phyloP scores from a whole-genome alignment of 441 rosid species.

The Populus trichocarpa region DNA sequence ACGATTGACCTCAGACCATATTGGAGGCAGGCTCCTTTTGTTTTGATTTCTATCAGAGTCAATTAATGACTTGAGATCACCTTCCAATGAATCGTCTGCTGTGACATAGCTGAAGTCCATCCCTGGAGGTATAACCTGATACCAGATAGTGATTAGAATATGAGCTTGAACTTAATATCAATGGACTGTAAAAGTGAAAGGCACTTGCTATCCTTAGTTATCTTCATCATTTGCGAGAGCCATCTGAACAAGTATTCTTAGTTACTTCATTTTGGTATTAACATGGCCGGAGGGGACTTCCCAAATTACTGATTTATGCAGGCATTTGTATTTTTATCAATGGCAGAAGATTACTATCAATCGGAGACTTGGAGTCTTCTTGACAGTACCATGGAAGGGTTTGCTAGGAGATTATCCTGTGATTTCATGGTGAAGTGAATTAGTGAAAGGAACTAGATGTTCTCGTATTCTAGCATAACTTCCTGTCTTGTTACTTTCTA shows the following conservation, averaged over 20 bases:
- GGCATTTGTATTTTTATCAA: neutral
- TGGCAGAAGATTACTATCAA: neutral
- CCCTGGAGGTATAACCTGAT: conserved; percentile 75
- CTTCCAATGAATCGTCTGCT: conserved; percentile 52
- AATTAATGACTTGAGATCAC: conserved; percentile 65
- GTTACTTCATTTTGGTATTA: neutral
- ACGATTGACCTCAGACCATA: conserved; percentile 79
- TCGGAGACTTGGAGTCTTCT: neutral
- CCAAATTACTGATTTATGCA: neutral
- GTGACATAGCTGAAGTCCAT: conserved; percentile 76
- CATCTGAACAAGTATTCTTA: neutral
- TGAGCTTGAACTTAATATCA: conserved; percentile 1
- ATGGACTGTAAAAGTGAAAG: neutral
- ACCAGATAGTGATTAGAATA: conserved; percentile 10
- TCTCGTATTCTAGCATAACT: no score
- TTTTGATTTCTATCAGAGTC: conserved; percentile 60
- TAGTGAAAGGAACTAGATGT: neutral
- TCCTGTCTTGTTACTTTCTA: neutral
- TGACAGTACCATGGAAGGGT: neutral
- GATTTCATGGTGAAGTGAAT: neutral
- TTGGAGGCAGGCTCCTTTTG: conserved; percentile 73
- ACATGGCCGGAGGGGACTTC: neutral
- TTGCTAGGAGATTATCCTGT: no score
- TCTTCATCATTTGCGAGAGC: neutral
- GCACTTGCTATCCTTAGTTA: neutral